phyloP scores from a whole-genome alignment of 495 filamentous ascomycete genomes.

The Penicillium mononematosum region DNA sequence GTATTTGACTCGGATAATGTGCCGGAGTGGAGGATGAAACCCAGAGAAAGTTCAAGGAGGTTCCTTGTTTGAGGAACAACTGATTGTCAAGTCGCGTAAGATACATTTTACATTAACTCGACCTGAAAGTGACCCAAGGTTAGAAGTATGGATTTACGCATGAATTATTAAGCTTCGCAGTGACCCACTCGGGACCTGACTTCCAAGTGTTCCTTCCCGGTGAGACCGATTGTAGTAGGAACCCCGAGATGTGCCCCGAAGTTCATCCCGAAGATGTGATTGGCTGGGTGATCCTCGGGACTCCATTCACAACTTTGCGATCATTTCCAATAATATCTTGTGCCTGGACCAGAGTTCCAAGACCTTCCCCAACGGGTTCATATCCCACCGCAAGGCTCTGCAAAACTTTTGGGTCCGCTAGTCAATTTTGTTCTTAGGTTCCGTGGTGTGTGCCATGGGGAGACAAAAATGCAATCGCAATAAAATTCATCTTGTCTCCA shows the following conservation, averaged over 20 bases:
- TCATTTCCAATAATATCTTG: slow-evolving; percentile 9
- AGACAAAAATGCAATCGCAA: not conserved
- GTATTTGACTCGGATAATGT: not conserved
- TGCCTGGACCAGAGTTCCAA: not conserved
- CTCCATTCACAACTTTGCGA: not conserved
- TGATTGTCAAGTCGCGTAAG: not conserved
- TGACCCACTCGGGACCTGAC: not conserved
- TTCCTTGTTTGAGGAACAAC: not conserved
- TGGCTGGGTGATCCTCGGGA: not conserved
- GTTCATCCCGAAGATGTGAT: slow-evolving; percentile 4
- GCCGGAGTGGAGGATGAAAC: not conserved
- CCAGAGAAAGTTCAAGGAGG: not conserved
- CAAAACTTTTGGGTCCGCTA: not conserved
- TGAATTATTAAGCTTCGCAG: not conserved
- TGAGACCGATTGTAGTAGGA: not conserved
- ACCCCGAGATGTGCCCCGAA: not conserved
- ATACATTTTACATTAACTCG: not conserved
- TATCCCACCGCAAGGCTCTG: not conserved
- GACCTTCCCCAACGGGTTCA: not conserved
- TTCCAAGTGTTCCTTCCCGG: not conserved
- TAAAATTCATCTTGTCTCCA: not conserved
- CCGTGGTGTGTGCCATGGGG: not conserved
- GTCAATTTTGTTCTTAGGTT: not conserved
- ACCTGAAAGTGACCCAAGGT: not conserved
- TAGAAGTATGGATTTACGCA: not conserved